These are phyloP conservation scores for Salix viminalis DNA, from an alignment of 345 rosid species.

Conservation along the genomic window DNA sequence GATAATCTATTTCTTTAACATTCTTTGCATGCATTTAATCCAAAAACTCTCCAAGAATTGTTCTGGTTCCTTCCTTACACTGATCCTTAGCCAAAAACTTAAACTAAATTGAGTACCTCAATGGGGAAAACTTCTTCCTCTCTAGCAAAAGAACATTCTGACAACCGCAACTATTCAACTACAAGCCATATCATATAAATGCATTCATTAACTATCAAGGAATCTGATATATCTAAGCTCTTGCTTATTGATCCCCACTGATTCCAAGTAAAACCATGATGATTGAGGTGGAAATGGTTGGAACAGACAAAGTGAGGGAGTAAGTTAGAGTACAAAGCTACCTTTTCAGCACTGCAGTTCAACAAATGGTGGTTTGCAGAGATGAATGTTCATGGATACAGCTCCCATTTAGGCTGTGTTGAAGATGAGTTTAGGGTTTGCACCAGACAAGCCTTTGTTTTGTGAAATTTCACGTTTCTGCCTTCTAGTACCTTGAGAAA, in stretches of 20 bases:
- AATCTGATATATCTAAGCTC: no score
- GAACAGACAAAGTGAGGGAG: no score
- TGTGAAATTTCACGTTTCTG: not conserved
- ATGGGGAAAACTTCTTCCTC: not conserved
- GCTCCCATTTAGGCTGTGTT: not conserved
- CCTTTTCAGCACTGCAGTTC: not conserved
- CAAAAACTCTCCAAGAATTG: not conserved
- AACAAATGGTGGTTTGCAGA: not conserved
- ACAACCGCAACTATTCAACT: not conserved
- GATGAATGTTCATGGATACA: slow-evolving; percentile 1
- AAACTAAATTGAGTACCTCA: not conserved
- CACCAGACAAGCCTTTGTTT: not conserved
- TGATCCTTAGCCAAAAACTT: not conserved
- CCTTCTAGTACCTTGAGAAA: not conserved
- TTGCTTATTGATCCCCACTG: no score
- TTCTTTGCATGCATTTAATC: not conserved
- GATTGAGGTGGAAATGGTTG: no score
- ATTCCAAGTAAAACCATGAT: no score
- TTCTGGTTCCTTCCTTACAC: not conserved
- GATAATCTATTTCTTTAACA: no score
- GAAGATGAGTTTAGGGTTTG: not conserved
- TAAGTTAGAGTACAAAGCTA: not conserved
- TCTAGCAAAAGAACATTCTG: not conserved
- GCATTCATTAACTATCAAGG: no score
- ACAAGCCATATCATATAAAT: not conserved